Conservation (phyloP, 129 eudicot genomes). For the carrot (Daucus carota) region DNA sequence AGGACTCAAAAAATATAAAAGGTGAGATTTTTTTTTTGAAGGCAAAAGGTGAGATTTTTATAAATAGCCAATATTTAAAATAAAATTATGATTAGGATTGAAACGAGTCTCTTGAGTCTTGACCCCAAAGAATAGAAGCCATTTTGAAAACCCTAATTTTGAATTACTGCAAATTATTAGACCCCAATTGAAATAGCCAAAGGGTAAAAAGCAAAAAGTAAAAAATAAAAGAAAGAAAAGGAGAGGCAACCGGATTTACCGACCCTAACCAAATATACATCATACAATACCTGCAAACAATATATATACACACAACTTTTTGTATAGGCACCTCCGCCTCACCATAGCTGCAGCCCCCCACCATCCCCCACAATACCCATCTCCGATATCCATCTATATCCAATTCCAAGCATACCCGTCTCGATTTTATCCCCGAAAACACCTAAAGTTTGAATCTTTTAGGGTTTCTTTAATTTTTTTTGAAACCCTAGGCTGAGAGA, state of each 20-base stretch:
- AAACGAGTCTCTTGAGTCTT: no score
- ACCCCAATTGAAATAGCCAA: background rate
- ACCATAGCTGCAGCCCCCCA: conserved; percentile 35
- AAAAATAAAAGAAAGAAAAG: conserved; percentile 9
- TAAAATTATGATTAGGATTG: no score
- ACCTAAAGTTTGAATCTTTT: background rate
- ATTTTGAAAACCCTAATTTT: no score
- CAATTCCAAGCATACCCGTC: background rate
- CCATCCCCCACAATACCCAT: conserved; percentile 1
- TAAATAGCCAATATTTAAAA: no score
- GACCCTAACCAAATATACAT: conserved; percentile 24
- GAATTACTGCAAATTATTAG: no score
- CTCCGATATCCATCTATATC: background rate
- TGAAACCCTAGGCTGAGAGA: conserved; percentile 10
- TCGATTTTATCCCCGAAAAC: background rate
- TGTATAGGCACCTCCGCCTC: conserved; percentile 41
- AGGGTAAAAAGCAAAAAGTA: background rate
- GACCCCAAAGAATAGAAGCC: no score
- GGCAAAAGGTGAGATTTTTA: no score
- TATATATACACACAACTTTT: background rate
- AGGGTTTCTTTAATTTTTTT: conserved; percentile 22
- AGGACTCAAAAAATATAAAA: no score
- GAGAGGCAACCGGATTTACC: conserved; percentile 32
- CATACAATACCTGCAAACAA: background rate
- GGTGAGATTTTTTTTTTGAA: no score